Conservation (phyloP, 495 filamentous ascomycete species). For the Evernia prunastri region DNA sequence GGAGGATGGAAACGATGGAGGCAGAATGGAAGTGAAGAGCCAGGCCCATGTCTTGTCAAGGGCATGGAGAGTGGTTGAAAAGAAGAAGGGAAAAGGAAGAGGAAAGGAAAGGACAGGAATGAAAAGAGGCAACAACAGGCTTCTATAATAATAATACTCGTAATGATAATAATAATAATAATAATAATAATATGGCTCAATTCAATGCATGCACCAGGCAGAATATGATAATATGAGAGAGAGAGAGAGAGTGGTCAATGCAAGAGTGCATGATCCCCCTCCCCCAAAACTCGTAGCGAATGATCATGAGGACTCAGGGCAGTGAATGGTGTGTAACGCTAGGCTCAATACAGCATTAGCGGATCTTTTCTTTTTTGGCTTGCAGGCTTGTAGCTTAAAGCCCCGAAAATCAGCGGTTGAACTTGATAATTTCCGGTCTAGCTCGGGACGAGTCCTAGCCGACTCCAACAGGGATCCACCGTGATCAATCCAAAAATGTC, state of each 20-base stretch:
- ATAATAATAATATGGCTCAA: not conserved
- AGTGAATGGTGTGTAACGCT: constrained; percentile 20
- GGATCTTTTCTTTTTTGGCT: constrained; percentile 10
- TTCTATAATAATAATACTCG: constrained; percentile 11
- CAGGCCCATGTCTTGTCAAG: constrained; percentile 10
- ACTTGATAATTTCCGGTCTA: not conserved
- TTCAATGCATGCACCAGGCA: not conserved
- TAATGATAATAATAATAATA: no score
- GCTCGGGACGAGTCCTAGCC: constrained; percentile 13
- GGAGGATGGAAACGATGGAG: constrained; percentile 12
- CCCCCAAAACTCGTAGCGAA: constrained; percentile 20
- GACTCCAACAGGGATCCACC: constrained; percentile 3
- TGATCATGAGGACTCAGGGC: constrained; percentile 26
- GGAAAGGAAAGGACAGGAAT: constrained; percentile 8
- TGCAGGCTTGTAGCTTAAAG: constrained; percentile 7
- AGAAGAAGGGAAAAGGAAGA: not conserved
- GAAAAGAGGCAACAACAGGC: constrained; percentile 14
- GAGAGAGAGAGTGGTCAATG: constrained; percentile 15
- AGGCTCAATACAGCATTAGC: constrained; percentile 2
- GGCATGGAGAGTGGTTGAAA: not conserved
- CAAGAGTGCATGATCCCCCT: constrained; percentile 13
- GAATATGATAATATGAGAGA: not conserved
- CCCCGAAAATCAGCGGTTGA: constrained; percentile 18
- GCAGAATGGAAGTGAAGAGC: constrained; percentile 11
- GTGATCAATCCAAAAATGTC: no score